phyloP scores from a whole-genome alignment of 2,329 filamentous ascomycete genomes.

The Decorospora gaudefroyi region DNA sequence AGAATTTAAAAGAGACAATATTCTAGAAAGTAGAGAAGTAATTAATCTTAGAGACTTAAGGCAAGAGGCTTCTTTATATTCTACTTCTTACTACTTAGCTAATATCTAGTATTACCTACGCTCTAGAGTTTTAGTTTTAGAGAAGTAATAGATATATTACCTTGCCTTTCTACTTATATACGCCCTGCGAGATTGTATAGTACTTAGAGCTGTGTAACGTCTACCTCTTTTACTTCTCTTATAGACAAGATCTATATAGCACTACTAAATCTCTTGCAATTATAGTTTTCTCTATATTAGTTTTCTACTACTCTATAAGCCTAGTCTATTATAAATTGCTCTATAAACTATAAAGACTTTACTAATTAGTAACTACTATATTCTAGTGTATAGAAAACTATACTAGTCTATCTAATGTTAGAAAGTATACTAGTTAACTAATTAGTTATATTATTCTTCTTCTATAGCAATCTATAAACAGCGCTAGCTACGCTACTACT shows the following conservation, averaged over 20 bases:
- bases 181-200: not conserved
- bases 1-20: conserved; percentile 3
- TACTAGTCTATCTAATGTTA: conserved; percentile 1
- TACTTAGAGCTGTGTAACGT: not conserved
- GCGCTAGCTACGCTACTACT: conserved; percentile 7
- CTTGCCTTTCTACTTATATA: not conserved
- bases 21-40: conserved; percentile 7
- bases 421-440: conserved; percentile 1
- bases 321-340: not conserved
- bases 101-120: not conserved
- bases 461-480: conserved; percentile 5
- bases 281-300: not conserved
- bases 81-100: conserved; percentile 3
- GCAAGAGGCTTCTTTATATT: conserved; percentile 8
- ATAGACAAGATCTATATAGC: not conserved
- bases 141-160: conserved; percentile 2
- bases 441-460: not conserved
- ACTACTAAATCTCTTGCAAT: not conserved
- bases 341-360: conserved; percentile 1
- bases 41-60: conserved; percentile 6
- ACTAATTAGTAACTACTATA: conserved; percentile 4
- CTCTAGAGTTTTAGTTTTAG: conserved; percentile 1
- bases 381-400: conserved; percentile 6
- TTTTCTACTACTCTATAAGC: not conserved
- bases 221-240: not conserved